Evolutionary conservation across 805 yeast genomes (phyloP), one percentile per base, ranked within the genome.

Genomic region (Starmerella asiatica): DNA sequence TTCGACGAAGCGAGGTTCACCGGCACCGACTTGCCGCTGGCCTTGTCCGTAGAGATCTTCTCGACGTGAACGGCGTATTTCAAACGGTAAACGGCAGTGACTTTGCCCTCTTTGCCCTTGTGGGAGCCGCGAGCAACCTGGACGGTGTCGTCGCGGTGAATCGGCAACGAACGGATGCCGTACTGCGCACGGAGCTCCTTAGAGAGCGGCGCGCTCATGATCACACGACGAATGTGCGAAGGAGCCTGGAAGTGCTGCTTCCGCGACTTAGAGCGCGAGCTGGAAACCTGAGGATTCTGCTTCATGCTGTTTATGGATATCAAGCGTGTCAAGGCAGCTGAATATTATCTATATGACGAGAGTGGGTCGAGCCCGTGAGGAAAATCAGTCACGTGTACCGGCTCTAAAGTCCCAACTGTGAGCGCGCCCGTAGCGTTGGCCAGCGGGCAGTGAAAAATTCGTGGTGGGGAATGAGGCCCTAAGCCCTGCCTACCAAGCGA

Each of bases 211-310:
- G 98, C 97, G 62, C 96, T 81, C 79, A 91, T 73, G 68, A 91
- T 72, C 57, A 69, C 72, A 74, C 97, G 83, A 74, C 96, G 83
- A 64, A 73, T 83, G 57, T 88, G 79, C 56, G 98, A 88, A 63
- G 97, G 93, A 59, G 98, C 93, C 62, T 73, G 74, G 88, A 91
- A 91, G 80, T 91, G 82, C 70, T 97, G 97, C 83, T 91, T 91
- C 82, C 98, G 86, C 69, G 96, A 76, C 80, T 91, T 91, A 70
- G 93, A 81, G 77, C 98, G 91, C 67, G 95, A 86, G 68, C 93
- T 79, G 63, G 98, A 85, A 70, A 91, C 97, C 94, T 91, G 55
- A 43, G 45, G 51, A 43, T 49, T 45, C 50, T 50, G 54, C 55
- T 52, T 52, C 56, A 51, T 51, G 45, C 44, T 45, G 46, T 40